Evolutionary conservation across 2,329 filamentous ascomycete genomes (phyloP), one percentile per base, ranked within the genome.

Genomic region (Aschersonia sp.): DNA sequence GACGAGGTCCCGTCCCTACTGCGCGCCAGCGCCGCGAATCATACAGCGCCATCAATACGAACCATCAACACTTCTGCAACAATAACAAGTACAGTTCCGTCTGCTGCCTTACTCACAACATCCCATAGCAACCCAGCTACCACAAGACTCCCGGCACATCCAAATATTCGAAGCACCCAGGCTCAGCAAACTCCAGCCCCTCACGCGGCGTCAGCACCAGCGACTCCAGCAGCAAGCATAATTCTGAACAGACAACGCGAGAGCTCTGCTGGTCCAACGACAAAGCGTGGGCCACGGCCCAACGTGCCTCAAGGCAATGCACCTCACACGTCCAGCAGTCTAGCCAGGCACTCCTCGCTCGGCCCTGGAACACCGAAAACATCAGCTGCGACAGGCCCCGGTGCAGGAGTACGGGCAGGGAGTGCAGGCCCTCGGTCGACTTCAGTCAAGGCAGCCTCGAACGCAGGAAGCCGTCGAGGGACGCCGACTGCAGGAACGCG

Each of bases 1-100:
- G 77, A 81, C 55, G 76, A 79, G 58, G 68, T 81, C 7, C 79
- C 79, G 31, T 82, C 79, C 2, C 64, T 81, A 5, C 62, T 83
- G n/a, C 73, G 76, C 32, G 67, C 74, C 11, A 74, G 73, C 58
- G 70, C 74, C 41, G 70, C 75, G 46, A 77, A 77, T 59, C 67
- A 71, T 43, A 59, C 59, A 30, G 63, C 60, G 9, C 66, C 64
- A 37, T 63, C 65, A 10, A 58, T 64, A 31, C 64, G 69, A 29
- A 58, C 69, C 43, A 64, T 69, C 47, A 72, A 69, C 54, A 62
- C 67, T 10, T 63, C 67, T 44, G 64, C 66, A 42, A 67, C 50
- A 46, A 56, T 61, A 43, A 51, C 59, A 11, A 52, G 59, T 12
- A 41, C 53, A 37, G 55, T 55, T 10, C 57, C 59, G 5, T 56